Evolutionary conservation across 2,329 filamentous ascomycete genomes (phyloP).

Genomic region (Phialophora chinensis): DNA sequence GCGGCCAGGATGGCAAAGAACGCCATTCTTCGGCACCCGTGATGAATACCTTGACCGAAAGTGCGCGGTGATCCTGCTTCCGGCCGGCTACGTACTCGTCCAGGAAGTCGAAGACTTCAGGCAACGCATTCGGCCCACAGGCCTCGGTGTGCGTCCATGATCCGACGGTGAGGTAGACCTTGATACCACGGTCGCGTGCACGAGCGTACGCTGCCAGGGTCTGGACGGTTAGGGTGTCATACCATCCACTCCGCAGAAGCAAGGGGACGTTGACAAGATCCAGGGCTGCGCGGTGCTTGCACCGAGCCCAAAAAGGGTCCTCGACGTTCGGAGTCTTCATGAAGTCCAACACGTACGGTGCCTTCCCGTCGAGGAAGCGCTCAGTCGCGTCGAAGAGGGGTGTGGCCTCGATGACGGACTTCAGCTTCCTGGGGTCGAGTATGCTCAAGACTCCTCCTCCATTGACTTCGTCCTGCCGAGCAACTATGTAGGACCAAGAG

Average conservation of each 20-base stretch:
- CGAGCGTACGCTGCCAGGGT: neutral
- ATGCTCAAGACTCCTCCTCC: neutral
- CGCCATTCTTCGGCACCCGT: neutral
- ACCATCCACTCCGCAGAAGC: neutral
- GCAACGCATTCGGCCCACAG: neutral
- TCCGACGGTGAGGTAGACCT: constrained; percentile 4
- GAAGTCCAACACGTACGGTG: neutral
- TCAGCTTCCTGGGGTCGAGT: neutral
- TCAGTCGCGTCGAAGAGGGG: neutral
- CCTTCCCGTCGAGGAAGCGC: neutral
- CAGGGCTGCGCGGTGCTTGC: constrained; percentile 1
- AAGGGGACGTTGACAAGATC: constrained; percentile 3
- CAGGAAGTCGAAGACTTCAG: constrained; percentile 5
- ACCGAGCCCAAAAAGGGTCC: neutral
- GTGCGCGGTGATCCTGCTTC: neutral
- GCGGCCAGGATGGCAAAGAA: neutral
- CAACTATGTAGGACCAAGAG: neutral
- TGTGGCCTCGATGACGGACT: neutral
- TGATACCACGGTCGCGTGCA: neutral
- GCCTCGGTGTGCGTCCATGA: constrained; percentile 4
- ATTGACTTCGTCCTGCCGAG: neutral
- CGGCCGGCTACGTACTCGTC: neutral
- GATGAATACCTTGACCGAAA: constrained; percentile 1
- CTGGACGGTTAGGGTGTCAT: neutral
- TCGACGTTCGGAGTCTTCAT: constrained; percentile 1